Evolutionary conservation across 768 basidiomycete genomes (phyloP), one percentile per base, ranked within the genome.

Genomic region (Boletus bicolor): DNA sequence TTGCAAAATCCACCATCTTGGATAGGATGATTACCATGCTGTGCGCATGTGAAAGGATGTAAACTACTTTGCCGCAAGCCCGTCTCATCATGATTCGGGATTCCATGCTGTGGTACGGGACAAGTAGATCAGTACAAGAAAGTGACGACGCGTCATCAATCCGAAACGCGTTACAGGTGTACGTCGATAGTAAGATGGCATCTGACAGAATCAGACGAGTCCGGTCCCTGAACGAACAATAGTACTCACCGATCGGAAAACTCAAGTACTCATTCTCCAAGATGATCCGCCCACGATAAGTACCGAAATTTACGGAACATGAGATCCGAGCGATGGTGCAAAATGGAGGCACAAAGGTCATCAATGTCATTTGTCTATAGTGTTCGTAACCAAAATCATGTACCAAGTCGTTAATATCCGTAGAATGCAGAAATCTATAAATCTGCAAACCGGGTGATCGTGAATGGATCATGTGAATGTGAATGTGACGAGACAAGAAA

Each of bases 381-480:
- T 30, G 44, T 51, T 59, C 66, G 68, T 70, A 68, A 64, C 42
- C 43, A 65, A 63, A 53, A 45, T 56, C 66, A 49, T 66, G 54
- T 58, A 60, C 45, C 49, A 57, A 60, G 53, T 64, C 68, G 49
- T 67, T 15, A 55, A 56, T 42, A 30, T 52, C 56, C 57, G 53
- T 56, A 49, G 61, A 52, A 54, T 54, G 71, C 69, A 70, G 67
- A 71, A 65, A 63, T 63, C 68, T 71, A 65, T 44, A 71, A 71
- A 62, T 72, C 67, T 66, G 68, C 66, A 54, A 47, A 51, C 45
- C 28, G 42, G 49, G 10, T 45, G 38, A 44, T 58, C 58, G 51
- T 63, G 5, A 59, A 58, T 48, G 47, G 26, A 43, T 62, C 62
- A 44, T 60, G 53, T 14, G 56, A 57, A 24, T 61, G 58, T 11